phyloP scores from a whole-genome alignment of 306 rosid species.

The Gastrolobium bilobum region DNA sequence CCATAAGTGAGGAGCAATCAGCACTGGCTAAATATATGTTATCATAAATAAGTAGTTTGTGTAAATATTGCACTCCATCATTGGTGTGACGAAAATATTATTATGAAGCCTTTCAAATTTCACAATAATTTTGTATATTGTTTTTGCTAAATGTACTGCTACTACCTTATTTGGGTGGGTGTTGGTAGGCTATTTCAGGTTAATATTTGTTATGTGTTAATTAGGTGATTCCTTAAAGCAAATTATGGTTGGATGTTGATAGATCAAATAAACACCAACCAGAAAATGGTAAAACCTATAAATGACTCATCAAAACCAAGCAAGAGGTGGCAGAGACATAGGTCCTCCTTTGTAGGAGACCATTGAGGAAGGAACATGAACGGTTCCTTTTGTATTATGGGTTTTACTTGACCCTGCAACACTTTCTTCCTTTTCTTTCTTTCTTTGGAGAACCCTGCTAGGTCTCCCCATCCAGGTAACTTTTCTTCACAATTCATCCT shows the following conservation, averaged over 20 bases:
- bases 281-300: slow-evolving; percentile 62
- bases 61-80: not conserved
- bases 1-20: too few species aligned
- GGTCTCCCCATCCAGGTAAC: slow-evolving; percentile 58
- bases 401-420: slow-evolving; percentile 28
- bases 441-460: slow-evolving; percentile 47
- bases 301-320: slow-evolving; percentile 55
- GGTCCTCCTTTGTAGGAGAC: slow-evolving; percentile 70
- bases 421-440: slow-evolving; percentile 36
- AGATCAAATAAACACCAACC: slow-evolving; percentile 41
- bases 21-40: too few species aligned
- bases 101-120: not conserved
- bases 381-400: slow-evolving; percentile 39
- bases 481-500: not conserved
- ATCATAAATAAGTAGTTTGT: too few species aligned
- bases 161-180: not conserved
- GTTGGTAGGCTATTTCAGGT: slow-evolving; percentile 23
- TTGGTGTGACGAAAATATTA: not conserved
- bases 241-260: slow-evolving; percentile 10
- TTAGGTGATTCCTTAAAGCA: not conserved
- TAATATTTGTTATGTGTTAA: slow-evolving; percentile 18
- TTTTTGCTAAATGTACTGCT: not conserved
- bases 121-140: not conserved
- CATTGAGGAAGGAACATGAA: slow-evolving; percentile 53
- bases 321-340: slow-evolving; percentile 46